Conservation (phyloP, 2,329 filamentous ascomycete genomes). For the Macrophomina pseudophaseolina region DNA sequence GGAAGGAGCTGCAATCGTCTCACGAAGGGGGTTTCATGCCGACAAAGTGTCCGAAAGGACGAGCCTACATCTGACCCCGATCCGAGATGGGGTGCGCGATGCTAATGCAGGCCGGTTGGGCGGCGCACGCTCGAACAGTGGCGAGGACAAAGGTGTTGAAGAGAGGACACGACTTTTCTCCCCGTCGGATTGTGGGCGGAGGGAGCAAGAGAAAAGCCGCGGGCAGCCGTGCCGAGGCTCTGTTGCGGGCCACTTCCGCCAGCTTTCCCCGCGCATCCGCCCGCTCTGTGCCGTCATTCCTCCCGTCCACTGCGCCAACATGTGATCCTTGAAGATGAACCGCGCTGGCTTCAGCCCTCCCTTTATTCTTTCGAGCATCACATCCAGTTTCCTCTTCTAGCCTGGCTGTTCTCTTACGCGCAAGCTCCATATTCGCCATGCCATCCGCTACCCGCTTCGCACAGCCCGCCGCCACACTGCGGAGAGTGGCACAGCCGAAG, state of each 20-base stretch:
- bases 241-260: constrained; percentile 7
- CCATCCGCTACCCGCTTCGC: neutral
- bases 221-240: constrained; percentile 14
- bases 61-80: neutral
- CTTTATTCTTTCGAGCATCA: neutral
- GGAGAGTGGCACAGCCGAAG: constrained; percentile 2
- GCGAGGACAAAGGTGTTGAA: neutral
- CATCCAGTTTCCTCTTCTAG: neutral
- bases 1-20: no score
- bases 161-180: neutral
- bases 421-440: neutral
- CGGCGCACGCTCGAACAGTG: neutral
- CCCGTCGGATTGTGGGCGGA: neutral
- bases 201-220: neutral
- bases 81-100: neutral
- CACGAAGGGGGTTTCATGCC: no score
- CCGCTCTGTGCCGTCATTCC: constrained; percentile 7
- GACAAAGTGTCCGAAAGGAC: no score
- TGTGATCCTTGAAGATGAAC: constrained; percentile 3
- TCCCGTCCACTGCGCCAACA: neutral
- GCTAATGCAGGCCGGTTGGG: neutral
- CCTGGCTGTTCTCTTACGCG: neutral
- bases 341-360: neutral
- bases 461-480: neutral
- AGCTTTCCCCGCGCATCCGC: neutral